phyloP scores from a whole-genome alignment of 148 eudicot genomes.

The Hydrangea macrophylla region DNA sequence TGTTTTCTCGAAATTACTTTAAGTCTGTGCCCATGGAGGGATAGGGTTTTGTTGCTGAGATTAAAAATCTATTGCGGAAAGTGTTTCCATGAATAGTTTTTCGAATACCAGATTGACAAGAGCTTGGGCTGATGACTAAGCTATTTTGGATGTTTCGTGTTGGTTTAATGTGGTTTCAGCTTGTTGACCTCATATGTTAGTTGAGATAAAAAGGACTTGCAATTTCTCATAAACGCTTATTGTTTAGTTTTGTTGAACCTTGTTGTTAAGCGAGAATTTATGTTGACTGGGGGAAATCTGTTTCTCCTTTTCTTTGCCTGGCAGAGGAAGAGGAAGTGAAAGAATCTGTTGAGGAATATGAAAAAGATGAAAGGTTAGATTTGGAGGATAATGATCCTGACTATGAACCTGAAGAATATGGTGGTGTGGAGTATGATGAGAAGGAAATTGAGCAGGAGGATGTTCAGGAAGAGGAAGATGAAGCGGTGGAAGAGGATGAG shows the following conservation, averaged over 20 bases:
- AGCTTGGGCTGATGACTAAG: neutral
- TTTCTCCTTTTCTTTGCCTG: conserved; percentile 42
- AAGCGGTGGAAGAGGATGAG: conserved; percentile 59
- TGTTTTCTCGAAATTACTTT: neutral
- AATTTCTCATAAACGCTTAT: neutral
- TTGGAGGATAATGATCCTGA: conserved; percentile 98
- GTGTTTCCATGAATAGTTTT: neutral
- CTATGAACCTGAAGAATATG: conserved; percentile 90
- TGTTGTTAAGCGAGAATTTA: neutral
- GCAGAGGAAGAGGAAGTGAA: conserved; percentile 82
- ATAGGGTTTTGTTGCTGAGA: neutral
- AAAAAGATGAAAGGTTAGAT: conserved; percentile 82
- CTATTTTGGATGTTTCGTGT: conserved; percentile 6
- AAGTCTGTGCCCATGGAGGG: neutral
- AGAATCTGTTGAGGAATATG: conserved; percentile 77
- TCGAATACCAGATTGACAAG: neutral
- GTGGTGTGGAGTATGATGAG: conserved; percentile 79
- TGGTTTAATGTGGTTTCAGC: neutral
- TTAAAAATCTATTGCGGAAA: neutral
- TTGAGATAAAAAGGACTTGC: conserved; percentile 5
- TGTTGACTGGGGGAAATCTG: conserved; percentile 39
- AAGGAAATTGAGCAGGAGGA: conserved; percentile 69
- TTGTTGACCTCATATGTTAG: neutral
- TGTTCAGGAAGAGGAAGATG: conserved; percentile 70
- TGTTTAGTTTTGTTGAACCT: conserved; percentile 2